Evolutionary conservation across 352 stramenopile genomes (phyloP).

Genomic region (Globisporangium abappressorium): DNA sequence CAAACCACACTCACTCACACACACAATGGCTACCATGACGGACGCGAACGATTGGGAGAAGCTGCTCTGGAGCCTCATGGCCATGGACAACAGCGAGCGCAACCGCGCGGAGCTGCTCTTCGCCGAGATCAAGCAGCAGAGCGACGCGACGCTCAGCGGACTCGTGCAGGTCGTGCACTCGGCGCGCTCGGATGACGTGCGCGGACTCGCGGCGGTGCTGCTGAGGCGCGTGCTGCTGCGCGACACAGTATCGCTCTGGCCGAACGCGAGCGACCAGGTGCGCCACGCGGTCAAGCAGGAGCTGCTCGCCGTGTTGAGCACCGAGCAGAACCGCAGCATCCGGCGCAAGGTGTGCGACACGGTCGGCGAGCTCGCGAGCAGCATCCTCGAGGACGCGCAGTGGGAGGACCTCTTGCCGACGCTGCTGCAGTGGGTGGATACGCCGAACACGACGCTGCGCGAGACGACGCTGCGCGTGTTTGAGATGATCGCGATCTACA

Average conservation of each 20-base stretch:
- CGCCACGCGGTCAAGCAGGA: slow-evolving; percentile 52
- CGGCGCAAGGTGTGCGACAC: slow-evolving; percentile 83
- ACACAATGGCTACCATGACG: slow-evolving; percentile 24
- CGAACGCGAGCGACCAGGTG: slow-evolving; percentile 43
- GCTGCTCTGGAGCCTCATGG: slow-evolving; percentile 71
- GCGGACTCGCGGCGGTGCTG: slow-evolving; percentile 68
- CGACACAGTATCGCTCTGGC: slow-evolving; percentile 78
- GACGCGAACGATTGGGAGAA: slow-evolving; percentile 47
- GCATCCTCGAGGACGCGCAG: slow-evolving; percentile 76
- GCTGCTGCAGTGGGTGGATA: slow-evolving; percentile 59
- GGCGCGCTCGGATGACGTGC: slow-evolving; percentile 55
- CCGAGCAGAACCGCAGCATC: slow-evolving; percentile 70
- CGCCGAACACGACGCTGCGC: slow-evolving; percentile 46
- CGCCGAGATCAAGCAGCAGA: slow-evolving; percentile 51
- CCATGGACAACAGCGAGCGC: slow-evolving; percentile 66
- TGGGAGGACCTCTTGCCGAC: slow-evolving; percentile 74
- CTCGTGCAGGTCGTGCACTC: slow-evolving; percentile 66
- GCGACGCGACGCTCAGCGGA: slow-evolving; percentile 51
- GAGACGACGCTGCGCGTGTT: slow-evolving; percentile 73
- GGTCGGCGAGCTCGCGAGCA: slow-evolving; percentile 75
- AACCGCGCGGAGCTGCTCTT: slow-evolving; percentile 67
- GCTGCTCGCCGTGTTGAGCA: slow-evolving; percentile 59
- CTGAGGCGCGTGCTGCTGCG: slow-evolving; percentile 72
- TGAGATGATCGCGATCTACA: slow-evolving; percentile 80
- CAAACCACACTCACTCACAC: not conserved